Evolutionary conservation across 495 filamentous ascomycete genomes (phyloP).

Genomic region (Aspergillus sparsus): DNA sequence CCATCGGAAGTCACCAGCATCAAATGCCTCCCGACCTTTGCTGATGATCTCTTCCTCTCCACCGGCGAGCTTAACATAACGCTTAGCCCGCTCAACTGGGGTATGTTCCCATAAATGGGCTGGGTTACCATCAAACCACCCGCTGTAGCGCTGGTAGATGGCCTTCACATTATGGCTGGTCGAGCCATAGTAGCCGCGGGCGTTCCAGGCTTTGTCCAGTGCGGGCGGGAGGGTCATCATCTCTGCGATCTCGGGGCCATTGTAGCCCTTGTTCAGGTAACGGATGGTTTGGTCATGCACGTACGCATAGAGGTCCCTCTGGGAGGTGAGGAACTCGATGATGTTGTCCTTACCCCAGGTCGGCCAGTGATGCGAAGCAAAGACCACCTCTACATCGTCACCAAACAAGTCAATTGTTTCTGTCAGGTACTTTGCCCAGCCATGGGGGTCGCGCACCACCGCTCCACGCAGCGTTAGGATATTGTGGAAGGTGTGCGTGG

Average conservation of each 20-base stretch:
- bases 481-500: conserved; percentile 30
- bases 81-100: conserved; percentile 26
- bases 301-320: conserved; percentile 40
- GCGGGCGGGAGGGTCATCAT: conserved; percentile 28
- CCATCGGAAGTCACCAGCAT: not conserved
- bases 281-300: conserved; percentile 39
- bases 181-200: conserved; percentile 39
- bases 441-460: conserved; percentile 25
- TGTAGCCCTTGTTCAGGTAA: conserved; percentile 32
- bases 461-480: conserved; percentile 31
- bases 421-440: conserved; percentile 27
- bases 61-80: conserved; percentile 26
- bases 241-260: conserved; percentile 39
- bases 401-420: conserved; percentile 27
- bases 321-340: conserved; percentile 21
- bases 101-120: conserved; percentile 40
- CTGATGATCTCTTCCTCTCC: too few relatives aligned
- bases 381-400: conserved; percentile 22
- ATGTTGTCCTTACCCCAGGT: conserved; percentile 30
- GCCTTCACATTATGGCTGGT: conserved; percentile 43
- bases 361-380: conserved; percentile 33
- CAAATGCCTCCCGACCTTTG: too few relatives aligned
- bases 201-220: conserved; percentile 26
- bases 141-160: conserved; percentile 42
- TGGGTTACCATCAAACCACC: conserved; percentile 43